Evolutionary conservation across 2,329 filamentous ascomycete species (phyloP).

Genomic region (Talaromyces sp.): DNA sequence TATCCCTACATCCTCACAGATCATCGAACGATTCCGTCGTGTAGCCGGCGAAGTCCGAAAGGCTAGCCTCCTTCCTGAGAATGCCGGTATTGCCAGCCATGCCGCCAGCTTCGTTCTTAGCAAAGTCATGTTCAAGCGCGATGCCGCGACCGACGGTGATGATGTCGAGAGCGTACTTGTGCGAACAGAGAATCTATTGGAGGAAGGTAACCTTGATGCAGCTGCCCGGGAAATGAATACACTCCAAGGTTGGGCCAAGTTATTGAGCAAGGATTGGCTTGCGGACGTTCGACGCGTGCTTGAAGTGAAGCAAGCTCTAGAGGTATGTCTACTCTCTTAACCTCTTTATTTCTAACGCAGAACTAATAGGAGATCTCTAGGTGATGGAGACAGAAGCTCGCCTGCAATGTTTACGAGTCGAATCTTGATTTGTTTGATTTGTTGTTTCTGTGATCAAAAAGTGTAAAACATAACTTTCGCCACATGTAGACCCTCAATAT

Average conservation of each 20-base stretch:
- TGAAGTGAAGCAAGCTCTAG: constrained; percentile 92
- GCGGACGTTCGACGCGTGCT: constrained; percentile 84
- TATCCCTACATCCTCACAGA: constrained; percentile 74
- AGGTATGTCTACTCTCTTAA: constrained; percentile 59
- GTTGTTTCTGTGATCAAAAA: constrained; percentile 24
- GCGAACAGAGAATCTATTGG: constrained; percentile 80
- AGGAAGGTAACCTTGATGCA: constrained; percentile 87
- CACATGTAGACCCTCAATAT: constrained; percentile 33
- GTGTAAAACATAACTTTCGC: constrained; percentile 37
- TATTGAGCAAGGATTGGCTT: constrained; percentile 90
- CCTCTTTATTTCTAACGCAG: not conserved
- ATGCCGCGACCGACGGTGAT: constrained; percentile 72
- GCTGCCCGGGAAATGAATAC: constrained; percentile 95
- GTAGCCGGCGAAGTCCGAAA: constrained; percentile 92
- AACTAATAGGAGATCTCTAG: constrained; percentile 42
- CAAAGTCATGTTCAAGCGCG: constrained; percentile 95
- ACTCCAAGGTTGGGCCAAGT: constrained; percentile 90
- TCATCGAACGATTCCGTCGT: constrained; percentile 92
- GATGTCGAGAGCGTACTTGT: constrained; percentile 93
- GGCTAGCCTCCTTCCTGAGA: constrained; percentile 83
- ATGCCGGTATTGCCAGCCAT: constrained; percentile 91
- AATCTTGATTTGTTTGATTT: constrained; percentile 46
- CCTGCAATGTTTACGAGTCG: constrained; percentile 79
- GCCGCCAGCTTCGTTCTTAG: constrained; percentile 85
- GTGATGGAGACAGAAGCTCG: constrained; percentile 87